Base-by-base conservation (phyloP, 1,139 yeast genomes). In the Yamadazyma pseudoaaseri region DNA sequence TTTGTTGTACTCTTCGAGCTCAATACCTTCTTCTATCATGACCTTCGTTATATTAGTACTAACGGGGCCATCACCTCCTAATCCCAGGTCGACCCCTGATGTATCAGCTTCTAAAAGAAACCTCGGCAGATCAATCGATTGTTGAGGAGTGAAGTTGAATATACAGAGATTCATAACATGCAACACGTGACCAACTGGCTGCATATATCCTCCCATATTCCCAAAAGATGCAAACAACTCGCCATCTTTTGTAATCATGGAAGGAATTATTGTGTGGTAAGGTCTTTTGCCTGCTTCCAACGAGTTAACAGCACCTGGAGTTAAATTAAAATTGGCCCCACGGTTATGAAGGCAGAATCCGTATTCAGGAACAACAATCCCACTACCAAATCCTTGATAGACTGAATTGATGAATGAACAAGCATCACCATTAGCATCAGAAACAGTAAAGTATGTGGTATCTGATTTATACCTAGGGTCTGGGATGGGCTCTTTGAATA, bases 201-300 rank as follows among this genome's bases (percentile, higher is more conserved):
- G 95, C 65, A 82, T 85, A 60, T 79, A 86, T 0, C 92, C 95
- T 15, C 95, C 95, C 90, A 85, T 86, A 45, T 84, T 86, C 21
- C 95, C 95, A 49, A 76, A 83, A 3, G 84, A 65, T 0, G 90
- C 90, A 52, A 71, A 81, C 17, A 86, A 60, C 4, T 64, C 64
- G 16, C 63, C 62, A 21, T 52, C 58, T 12, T 52, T 61, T 1
- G 69, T 56, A 22, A 85, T 76, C 81, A 85, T 74, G 0, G 89
- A 87, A 1, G 95, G 95, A 38, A 86, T 85, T 42, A 86, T 86
- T 0, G 95, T 86, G 50, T 86, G 95, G 56, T 85, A 86, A 1
- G 92, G 84, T 41, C 95, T 65, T 53, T 86, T 86, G 23, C 76
- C 73, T 1, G 87, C 86, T 38, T 73, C 89, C 27, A 81, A 58